Percentiles rank a stretch among this genome's conserved stretches.
These are phyloP conservation scores for Chrysanthemum seticuspe DNA, from an alignment of 129 eudicot genomes.

Conservation along the genomic window DNA sequence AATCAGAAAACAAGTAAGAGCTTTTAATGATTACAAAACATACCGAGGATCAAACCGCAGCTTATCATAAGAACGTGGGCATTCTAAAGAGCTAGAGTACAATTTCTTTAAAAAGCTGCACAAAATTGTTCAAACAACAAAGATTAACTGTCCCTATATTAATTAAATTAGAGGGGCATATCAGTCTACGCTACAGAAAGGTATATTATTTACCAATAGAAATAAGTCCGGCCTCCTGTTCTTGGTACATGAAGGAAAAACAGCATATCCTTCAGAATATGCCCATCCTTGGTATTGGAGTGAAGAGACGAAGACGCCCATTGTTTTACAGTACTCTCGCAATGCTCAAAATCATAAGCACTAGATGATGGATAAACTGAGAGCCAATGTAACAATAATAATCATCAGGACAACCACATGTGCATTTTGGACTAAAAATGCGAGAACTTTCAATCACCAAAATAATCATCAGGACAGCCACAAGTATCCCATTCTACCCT, in stretches of 20 bases:
- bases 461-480: too few relatives aligned
- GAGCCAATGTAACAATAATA: constrained; percentile 31
- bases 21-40: not conserved
- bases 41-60: constrained; percentile 85
- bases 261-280: constrained; percentile 60
- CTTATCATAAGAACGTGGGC: constrained; percentile 96
- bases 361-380: constrained; percentile 37
- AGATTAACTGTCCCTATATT: not conserved
- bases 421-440: not conserved
- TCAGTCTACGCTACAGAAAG: not conserved
- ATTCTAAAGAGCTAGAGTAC: constrained; percentile 62
- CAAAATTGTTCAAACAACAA: too few relatives aligned
- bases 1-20: not conserved
- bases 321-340: constrained; percentile 57
- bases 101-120: constrained; percentile 88
- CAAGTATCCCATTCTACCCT: too few relatives aligned
- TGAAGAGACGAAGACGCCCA: constrained; percentile 79
- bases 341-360: constrained; percentile 47
- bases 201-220: constrained; percentile 52
- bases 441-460: not conserved
- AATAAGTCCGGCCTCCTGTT: constrained; percentile 93
- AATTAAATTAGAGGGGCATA: constrained; percentile 2
- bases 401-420: constrained; percentile 9
- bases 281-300: constrained; percentile 51
- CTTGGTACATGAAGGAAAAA: constrained; percentile 96